Evolutionary conservation across 495 filamentous ascomycete genomes (phyloP), one percentile per base, ranked within the genome.

Genomic region (Durotheca rogersii): DNA sequence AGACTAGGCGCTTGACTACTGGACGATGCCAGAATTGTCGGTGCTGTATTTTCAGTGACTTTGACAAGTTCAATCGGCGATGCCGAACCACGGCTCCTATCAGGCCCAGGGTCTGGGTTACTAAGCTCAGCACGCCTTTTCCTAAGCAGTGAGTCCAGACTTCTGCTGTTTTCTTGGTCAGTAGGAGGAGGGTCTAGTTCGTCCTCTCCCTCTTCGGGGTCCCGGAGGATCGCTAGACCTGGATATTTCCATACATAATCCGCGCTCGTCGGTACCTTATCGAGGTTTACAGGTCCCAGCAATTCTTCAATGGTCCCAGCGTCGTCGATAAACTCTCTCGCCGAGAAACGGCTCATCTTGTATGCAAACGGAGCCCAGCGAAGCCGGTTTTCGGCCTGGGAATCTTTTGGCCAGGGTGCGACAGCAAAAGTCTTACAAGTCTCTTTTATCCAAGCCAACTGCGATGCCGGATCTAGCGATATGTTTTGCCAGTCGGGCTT

Each of bases 401-500:
- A 64, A 12, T 68, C 45, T n/a, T 68, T 71, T 14, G 63, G 61
- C 71, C 78, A 82, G 3, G 65, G 67, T 0, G 60, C 46, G 7
- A 60, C 41, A 14, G 62, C 46, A 44, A 66, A 68, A 7, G 46
- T 36, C 6, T 55, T 48, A 12, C 51, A 34, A 1, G 30, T 56
- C 18, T 46, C 64, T 45, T 36, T 58, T 41, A 67, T 72, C 60
- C 60, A 69, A 18, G 30, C 27, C 7, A 73, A 58, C 42, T 71
- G 64, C 9, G 14, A 54, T 7, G 15, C 21, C 18, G 62, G 7
- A 32, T 62, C 47, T 37, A 37, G 55, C 5, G 58, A 29, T 1
- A 58, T 47, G n/a, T 45, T 17, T 23, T 72, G 70, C 83, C 84
- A 87, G 1, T 80, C 82, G 7, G 79, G 68, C 3, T 57, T 58